phyloP scores from a whole-genome alignment of 2,329 filamentous ascomycete genomes.

The Clarireedia paspali region DNA sequence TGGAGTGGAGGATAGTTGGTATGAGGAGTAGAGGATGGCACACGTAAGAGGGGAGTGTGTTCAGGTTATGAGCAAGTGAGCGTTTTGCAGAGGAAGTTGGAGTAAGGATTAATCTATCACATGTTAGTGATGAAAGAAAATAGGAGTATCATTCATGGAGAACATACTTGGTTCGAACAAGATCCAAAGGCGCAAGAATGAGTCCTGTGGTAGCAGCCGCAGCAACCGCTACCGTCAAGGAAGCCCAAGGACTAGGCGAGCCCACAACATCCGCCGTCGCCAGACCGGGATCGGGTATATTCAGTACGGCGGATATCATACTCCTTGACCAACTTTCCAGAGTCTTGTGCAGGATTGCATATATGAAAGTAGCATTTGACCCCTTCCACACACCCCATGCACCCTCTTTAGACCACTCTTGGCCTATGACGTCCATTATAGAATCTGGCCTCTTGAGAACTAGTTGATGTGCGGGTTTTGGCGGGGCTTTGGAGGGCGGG shows the following conservation, averaged over 20 bases:
- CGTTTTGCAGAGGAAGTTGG: slow-evolving; percentile 69
- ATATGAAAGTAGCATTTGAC: slow-evolving; percentile 87
- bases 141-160: neutral
- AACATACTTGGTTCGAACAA: slow-evolving; percentile 64
- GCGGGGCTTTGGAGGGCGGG: slow-evolving; percentile 27
- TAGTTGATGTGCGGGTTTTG: slow-evolving; percentile 50
- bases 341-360: slow-evolving; percentile 77
- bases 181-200: slow-evolving; percentile 77
- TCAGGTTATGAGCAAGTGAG: slow-evolving; percentile 64
- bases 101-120: slow-evolving; percentile 69
- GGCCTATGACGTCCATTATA: slow-evolving; percentile 75
- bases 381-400: slow-evolving; percentile 92
- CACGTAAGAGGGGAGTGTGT: slow-evolving; percentile 68
- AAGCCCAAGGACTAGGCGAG: slow-evolving; percentile 74
- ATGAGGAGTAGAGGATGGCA: slow-evolving; percentile 64
- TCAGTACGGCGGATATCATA: slow-evolving; percentile 81
- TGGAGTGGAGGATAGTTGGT: slow-evolving; percentile 81
- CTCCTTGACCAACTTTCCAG: slow-evolving; percentile 89
- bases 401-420: slow-evolving; percentile 84
- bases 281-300: slow-evolving; percentile 76
- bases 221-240: slow-evolving; percentile 62
- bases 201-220: slow-evolving; percentile 67
- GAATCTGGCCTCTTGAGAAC: slow-evolving; percentile 69
- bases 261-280: slow-evolving; percentile 61
- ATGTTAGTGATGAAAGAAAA: slow-evolving; percentile 23